phyloP scores from a whole-genome alignment of 2,329 filamentous ascomycete species.

The Epicoccum nigrum region DNA sequence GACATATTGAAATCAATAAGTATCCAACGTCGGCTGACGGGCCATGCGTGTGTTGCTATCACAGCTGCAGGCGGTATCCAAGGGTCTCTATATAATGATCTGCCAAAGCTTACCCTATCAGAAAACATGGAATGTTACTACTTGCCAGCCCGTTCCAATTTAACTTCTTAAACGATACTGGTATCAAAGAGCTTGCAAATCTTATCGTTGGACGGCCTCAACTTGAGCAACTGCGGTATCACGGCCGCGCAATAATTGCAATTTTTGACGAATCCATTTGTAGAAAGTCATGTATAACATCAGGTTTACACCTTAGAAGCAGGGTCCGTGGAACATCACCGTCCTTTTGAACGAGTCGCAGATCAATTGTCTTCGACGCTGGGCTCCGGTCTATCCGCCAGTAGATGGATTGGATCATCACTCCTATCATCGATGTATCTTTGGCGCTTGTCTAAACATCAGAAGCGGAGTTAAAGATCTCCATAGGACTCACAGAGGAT shows the following conservation, averaged over 20 bases:
- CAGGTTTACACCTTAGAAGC: neutral
- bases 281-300: constrained; percentile 1
- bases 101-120: constrained; percentile 1
- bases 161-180: constrained; percentile 2
- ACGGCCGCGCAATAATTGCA: neutral
- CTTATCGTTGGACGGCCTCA: neutral
- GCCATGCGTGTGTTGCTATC: constrained; percentile 4
- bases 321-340: no score
- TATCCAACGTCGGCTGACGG: constrained; percentile 4
- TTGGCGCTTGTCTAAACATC: neutral
- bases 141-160: constrained; percentile 11
- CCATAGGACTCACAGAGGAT: no score
- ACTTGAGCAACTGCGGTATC: neutral
- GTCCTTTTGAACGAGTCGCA: no score
- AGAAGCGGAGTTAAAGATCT: neutral
- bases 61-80: no score
- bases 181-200: constrained; percentile 6
- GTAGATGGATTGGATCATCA: neutral
- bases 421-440: neutral
- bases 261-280: neutral
- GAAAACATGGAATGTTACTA: constrained; percentile 8
- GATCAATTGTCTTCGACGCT: no score
- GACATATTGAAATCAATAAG: constrained; percentile 3
- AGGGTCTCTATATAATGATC: constrained; percentile 1
- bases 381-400: neutral